These are phyloP conservation scores for Claviceps humidiphila DNA, from an alignment of 2,329 filamentous ascomycete species.

Conservation along the genomic window DNA sequence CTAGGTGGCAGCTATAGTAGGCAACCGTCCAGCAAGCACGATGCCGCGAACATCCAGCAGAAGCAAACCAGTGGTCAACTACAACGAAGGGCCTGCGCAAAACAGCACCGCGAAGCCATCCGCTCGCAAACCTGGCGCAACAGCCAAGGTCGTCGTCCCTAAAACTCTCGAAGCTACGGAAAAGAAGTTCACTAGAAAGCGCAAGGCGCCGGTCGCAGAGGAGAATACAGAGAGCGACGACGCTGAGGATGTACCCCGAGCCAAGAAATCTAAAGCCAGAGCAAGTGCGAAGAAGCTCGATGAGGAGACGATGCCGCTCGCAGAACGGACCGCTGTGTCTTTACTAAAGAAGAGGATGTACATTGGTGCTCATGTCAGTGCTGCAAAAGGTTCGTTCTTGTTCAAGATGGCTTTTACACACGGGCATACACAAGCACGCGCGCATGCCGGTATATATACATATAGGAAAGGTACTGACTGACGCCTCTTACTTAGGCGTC, in stretches of 20 bases:
- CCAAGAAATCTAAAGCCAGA: slow-evolving; percentile 29
- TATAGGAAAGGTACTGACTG: too few species aligned
- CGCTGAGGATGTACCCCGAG: slow-evolving; percentile 11
- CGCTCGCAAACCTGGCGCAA: slow-evolving; percentile 7
- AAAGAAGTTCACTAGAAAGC: slow-evolving; percentile 7
- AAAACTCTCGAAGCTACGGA: background rate
- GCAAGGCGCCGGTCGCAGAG: slow-evolving; percentile 10
- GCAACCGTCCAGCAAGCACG: background rate
- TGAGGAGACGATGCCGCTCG: slow-evolving; percentile 45
- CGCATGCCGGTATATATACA: too few species aligned
- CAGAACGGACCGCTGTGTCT: slow-evolving; percentile 47
- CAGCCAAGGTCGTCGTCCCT: slow-evolving; percentile 10
- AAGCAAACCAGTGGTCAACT: slow-evolving; percentile 19
- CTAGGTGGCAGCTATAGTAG: too few species aligned
- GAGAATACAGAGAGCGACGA: slow-evolving; percentile 9
- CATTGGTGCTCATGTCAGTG: slow-evolving; percentile 85
- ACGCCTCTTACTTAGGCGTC: slow-evolving; percentile 43
- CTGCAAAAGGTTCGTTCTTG: slow-evolving; percentile 56
- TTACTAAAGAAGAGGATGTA: slow-evolving; percentile 60
- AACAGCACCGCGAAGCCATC: slow-evolving; percentile 3
- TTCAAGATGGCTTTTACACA: too few species aligned
- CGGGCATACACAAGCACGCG: too few species aligned
- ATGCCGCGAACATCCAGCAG: slow-evolving; percentile 24
- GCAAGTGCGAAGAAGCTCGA: slow-evolving; percentile 9
- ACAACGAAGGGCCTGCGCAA: slow-evolving; percentile 14